Evolutionary conservation across 495 filamentous ascomycete genomes (phyloP), one percentile per base, ranked within the genome.

Genomic region (Talaromyces adpressus): DNA sequence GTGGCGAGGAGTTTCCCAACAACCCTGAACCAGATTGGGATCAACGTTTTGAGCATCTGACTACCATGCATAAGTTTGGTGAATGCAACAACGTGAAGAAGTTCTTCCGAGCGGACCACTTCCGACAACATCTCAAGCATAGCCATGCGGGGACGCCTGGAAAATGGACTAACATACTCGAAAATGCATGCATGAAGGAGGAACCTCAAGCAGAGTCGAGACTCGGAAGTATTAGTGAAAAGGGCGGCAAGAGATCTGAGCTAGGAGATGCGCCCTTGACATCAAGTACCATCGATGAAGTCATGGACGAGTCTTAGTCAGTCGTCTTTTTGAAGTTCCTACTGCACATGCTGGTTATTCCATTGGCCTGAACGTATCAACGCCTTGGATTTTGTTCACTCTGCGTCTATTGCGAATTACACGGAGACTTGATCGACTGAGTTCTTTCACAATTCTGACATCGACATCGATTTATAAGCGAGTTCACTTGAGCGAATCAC

Each of bases 31-130:
- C 80, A 34, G 89, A 97, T 70, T 97, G 94, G 94, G 88, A 93
- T 51, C 80, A 83, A 39, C 85, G 95, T 59, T 84, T 91, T 65
- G 86, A 90, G 54, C 94, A 98, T 79, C 79, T 98, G 45, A 91
- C 90, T 64, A 87, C 89, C 62, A 83, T 91, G 66, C 94, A 98
- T 76, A 98, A 98, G 70, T 98, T 94, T 69, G 90, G 93, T 64
- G 95, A 98, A 75, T 98, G 94, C 83, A 98, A 98, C 72, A 91
- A 95, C 66, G 89, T 89, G 65, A 98, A 98, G 82, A 98, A 98
- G 73, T 98, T 98, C 74, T 98, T 90, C 77, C 87, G 94, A 4
- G 94, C 94, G 18, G 94, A 98, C 72, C 94, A 98, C 71, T 98
- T 98, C 82, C 87, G 94, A 41, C 94, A 98, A 74, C 94, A 98